Base-by-base conservation (phyloP, 331 rosid genomes). In the Cydonia oblonga region DNA sequence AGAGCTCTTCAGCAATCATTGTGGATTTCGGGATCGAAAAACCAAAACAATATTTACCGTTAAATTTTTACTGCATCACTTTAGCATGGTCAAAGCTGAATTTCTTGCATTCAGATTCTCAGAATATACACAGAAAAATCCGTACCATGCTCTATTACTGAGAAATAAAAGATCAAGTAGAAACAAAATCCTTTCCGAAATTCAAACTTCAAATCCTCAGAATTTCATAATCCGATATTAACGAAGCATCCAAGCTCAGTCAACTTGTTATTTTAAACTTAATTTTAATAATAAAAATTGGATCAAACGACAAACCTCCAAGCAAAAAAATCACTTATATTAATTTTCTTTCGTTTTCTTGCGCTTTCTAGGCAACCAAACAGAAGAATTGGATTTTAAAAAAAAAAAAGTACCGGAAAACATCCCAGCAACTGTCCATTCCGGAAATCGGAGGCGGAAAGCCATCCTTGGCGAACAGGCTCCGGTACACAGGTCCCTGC, bases 381-480 rank as follows among this genome's bases (percentile, higher is more conserved):
- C 35, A 62, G 10, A 29, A 28, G 3, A 5, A 18, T 12, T 22
- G 24, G 62, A 42, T 1, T 19, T 1, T 19, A 3, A 10, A 35
- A 49, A 49, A 44, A 14, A 35, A 28, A 0, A 1, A 33, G 38
- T 44, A 95, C 99, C 97, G 87, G 70, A 95, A 95, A 61, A 95
- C 85, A 60, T 95, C 99, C 99, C 99, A 95, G 82, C 99, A 95
- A 66, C 81, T 65, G 32, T 88, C 80, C 78, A 95, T 81, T 75
- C 93, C 96, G 1, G 66, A 53, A 56, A 83, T 66, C 26, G 96
- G 89, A 30, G 85, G 16, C 16, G 96, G 97, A 52, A 88, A 91
- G 15, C 97, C 97, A 68, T 91, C 84, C 72, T 88, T 90, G 4
- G 99, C 92, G 64, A 89, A 90, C 68, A 81, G 60, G 81, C 97